These are phyloP conservation scores for Aphanomyces cochlioides DNA, from an alignment of 352 stramenopile species.

Conservation along the genomic window DNA sequence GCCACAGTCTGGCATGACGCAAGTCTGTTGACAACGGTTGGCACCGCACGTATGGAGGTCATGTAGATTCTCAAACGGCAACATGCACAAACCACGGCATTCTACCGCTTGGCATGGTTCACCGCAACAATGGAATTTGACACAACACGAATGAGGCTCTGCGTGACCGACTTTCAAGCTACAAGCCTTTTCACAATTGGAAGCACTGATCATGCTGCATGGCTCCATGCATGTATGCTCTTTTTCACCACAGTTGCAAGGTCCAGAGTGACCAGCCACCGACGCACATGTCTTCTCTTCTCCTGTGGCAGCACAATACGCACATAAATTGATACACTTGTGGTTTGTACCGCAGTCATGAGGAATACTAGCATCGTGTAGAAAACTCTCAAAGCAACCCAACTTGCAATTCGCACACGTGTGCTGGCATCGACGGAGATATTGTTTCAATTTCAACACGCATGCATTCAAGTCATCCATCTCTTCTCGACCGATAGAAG, in stretches of 20 bases:
- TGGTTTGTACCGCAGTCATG: constrained; percentile 62
- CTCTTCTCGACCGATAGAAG: constrained; percentile 39
- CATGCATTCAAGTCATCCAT: constrained; percentile 49
- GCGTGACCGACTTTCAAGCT: constrained; percentile 44
- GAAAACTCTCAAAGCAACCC: constrained; percentile 57
- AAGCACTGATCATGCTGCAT: constrained; percentile 43
- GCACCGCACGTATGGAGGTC: constrained; percentile 62
- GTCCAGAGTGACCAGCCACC: constrained; percentile 57
- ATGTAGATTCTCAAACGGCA: constrained; percentile 51
- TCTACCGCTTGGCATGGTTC: constrained; percentile 43
- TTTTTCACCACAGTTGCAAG: constrained; percentile 54
- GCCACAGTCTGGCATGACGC: constrained; percentile 57
- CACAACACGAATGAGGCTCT: constrained; percentile 49
- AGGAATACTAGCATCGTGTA: constrained; percentile 31
- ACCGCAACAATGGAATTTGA: constrained; percentile 54
- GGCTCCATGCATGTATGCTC: constrained; percentile 59
- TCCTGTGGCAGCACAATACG: constrained; percentile 45
- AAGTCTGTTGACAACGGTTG: constrained; percentile 52
- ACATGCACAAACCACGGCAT: constrained; percentile 46
- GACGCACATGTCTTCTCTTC: constrained; percentile 39
- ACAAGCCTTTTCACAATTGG: constrained; percentile 56
- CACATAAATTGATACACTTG: constrained; percentile 42
- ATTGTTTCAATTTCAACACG: constrained; percentile 45
- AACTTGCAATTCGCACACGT: constrained; percentile 52
- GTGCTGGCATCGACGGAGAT: constrained; percentile 57